phyloP scores from a whole-genome alignment of 2,329 filamentous ascomycete species.

The Apiospora sp. region DNA sequence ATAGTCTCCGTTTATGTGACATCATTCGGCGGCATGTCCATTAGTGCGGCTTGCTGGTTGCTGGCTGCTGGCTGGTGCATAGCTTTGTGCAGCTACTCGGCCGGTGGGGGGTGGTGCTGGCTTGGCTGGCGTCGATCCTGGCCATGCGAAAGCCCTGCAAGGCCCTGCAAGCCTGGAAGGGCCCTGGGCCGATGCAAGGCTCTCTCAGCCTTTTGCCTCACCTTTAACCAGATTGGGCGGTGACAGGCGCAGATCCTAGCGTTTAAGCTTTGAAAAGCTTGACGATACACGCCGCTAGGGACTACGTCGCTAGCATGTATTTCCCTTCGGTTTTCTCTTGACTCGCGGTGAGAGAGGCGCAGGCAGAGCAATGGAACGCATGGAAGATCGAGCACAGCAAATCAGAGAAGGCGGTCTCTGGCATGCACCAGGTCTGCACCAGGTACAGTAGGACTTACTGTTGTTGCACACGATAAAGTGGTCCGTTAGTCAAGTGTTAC shows the following conservation, averaged over 20 bases:
- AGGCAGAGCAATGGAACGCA: no score
- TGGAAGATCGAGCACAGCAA: neutral
- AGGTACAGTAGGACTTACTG: slow-evolving; percentile 4
- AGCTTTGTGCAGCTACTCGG: neutral
- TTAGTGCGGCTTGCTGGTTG: neutral
- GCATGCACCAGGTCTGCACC: neutral
- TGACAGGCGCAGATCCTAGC: neutral
- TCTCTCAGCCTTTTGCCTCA: slow-evolving; percentile 21
- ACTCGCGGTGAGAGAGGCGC: slow-evolving; percentile 17
- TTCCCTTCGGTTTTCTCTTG: neutral
- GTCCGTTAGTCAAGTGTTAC: slow-evolving; percentile 19
- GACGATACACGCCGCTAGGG: neutral
- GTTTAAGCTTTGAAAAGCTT: slow-evolving; percentile 23
- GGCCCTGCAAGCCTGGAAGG: neutral
- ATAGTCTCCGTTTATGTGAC: slow-evolving; percentile 29
- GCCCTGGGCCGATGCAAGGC: slow-evolving; percentile 10
- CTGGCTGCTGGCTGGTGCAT: neutral
- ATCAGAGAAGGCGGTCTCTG: neutral
- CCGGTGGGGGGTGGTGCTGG: neutral
- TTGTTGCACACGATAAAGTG: neutral
- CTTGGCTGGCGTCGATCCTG: slow-evolving; percentile 13
- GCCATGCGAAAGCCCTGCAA: slow-evolving; percentile 1
- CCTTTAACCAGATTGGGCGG: slow-evolving; percentile 19
- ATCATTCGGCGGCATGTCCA: slow-evolving; percentile 27
- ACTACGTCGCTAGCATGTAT: neutral